Evolutionary conservation across 345 rosid species (phyloP).

Genomic region (Ceriops tagal): DNA sequence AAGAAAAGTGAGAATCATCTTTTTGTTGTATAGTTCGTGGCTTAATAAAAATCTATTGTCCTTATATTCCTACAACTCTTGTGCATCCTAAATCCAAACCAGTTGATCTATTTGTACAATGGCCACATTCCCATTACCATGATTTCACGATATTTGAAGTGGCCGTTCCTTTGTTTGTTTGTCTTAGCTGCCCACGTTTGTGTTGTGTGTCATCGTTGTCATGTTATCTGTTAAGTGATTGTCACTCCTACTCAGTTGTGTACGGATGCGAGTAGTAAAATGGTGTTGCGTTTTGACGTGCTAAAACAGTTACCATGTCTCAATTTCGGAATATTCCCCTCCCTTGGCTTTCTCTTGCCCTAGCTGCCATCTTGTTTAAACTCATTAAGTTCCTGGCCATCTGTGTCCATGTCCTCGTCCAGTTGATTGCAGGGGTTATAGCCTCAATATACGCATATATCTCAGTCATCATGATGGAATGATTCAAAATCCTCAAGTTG

Average conservation of each 20-base stretch:
- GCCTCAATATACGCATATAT: constrained; percentile 6
- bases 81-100: too few relatives aligned
- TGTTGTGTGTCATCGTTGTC: constrained; percentile 1
- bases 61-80: too few relatives aligned
- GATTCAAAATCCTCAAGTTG: constrained; percentile 21
- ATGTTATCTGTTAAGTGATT: background rate
- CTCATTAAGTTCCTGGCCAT: background rate
- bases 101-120: background rate
- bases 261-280: background rate
- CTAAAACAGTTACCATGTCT: constrained; percentile 13
- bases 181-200: background rate
- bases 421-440: background rate
- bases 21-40: too few relatives aligned
- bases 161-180: background rate
- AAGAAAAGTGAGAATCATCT: too few relatives aligned
- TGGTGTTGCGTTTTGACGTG: constrained; percentile 25
- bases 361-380: background rate
- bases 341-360: background rate
- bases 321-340: constrained; percentile 28
- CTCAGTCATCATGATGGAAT: constrained; percentile 37
- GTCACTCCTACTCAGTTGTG: background rate
- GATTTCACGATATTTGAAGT: background rate
- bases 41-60: too few relatives aligned
- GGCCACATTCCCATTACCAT: too few relatives aligned
- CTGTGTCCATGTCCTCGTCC: background rate